Conservation (phyloP, 257 asterid species). For the Fraxinus excelsior region DNA sequence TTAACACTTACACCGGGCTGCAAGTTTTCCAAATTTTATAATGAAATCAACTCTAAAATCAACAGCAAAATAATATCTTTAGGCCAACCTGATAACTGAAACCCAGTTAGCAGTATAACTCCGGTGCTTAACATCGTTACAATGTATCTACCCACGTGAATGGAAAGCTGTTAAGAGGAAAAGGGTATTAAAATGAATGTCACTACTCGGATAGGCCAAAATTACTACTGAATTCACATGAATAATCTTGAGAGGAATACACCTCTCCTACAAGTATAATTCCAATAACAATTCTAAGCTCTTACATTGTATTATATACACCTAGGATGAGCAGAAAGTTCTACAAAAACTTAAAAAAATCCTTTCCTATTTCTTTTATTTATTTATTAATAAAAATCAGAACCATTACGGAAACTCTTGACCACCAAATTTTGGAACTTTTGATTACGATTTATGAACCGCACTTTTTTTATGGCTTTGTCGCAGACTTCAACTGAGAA, state of each 20-base stretch:
- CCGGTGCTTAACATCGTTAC: slow-evolving; percentile 94
- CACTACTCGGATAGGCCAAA: neutral
- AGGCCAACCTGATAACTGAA: slow-evolving; percentile 89
- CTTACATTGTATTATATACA: neutral
- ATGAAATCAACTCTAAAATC: neutral
- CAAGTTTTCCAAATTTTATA: neutral
- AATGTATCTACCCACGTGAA: slow-evolving; percentile 82
- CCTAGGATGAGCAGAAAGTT: too few species aligned
- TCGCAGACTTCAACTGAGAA: too few species aligned
- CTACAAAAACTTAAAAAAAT: too few species aligned
- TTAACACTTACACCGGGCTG: neutral
- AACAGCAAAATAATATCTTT: neutral
- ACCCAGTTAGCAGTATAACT: slow-evolving; percentile 74
- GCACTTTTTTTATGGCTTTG: too few species aligned
- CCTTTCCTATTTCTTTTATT: neutral
- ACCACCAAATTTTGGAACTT: neutral
- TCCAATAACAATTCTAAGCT: too few species aligned
- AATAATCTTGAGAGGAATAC: neutral
- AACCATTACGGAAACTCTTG: neutral
- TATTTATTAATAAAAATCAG: neutral
- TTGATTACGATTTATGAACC: too few species aligned
- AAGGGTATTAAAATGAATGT: neutral
- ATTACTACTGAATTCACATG: neutral
- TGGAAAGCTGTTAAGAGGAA: slow-evolving; percentile 52
- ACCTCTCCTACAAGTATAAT: neutral